Evolutionary conservation across 129 eudicot species (phyloP).

Genomic region (Flaveria bidentis): DNA sequence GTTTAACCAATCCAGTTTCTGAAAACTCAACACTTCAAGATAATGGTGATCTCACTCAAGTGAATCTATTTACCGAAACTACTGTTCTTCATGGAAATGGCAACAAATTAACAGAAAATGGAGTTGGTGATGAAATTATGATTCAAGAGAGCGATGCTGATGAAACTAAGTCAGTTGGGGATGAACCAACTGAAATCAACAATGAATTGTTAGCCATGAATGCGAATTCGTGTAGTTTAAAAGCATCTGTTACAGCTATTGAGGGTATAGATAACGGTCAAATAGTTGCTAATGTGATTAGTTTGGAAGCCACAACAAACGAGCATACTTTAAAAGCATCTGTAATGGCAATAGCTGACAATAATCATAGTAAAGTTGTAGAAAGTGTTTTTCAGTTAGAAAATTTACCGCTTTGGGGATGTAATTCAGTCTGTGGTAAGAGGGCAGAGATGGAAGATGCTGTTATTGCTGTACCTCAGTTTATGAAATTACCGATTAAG

Average conservation of each 20-base stretch:
- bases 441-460: conserved; percentile 7
- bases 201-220: conserved; percentile 39
- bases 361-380: not conserved
- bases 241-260: conserved; percentile 48
- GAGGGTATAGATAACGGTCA: conserved; percentile 51
- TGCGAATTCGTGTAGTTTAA: conserved; percentile 40
- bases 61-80: conserved; percentile 44
- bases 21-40: conserved; percentile 32
- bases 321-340: conserved; percentile 3
- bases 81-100: conserved; percentile 11
- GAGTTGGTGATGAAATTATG: conserved; percentile 9
- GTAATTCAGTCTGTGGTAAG: conserved; percentile 4
- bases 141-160: conserved; percentile 9
- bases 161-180: conserved; percentile 35
- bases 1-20: conserved; percentile 39
- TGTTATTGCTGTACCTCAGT: conserved; percentile 5
- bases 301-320: not conserved
- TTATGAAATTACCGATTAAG: conserved; percentile 1
- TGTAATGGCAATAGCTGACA: not conserved
- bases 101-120: conserved; percentile 22
- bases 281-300: conserved; percentile 38
- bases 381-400: not conserved
- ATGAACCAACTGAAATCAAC: conserved; percentile 38
- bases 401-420: not conserved
- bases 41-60: conserved; percentile 44